Conservation (phyloP, 768 basidiomycete genomes). For the Tulasnella sp. region DNA sequence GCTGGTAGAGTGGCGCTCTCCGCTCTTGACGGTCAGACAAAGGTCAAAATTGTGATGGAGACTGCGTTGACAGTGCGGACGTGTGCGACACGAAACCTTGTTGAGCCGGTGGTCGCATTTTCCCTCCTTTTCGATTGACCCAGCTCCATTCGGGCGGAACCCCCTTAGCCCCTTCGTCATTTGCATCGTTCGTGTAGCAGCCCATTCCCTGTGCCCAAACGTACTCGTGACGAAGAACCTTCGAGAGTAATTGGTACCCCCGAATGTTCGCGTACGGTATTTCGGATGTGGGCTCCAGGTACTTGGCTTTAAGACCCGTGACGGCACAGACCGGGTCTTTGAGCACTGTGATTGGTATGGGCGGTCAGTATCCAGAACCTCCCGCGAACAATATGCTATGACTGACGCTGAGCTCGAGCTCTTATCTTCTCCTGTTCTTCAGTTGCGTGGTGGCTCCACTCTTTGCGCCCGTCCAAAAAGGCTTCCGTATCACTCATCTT, state of each 20-base stretch:
- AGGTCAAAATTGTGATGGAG: not conserved
- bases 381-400: not conserved
- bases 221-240: constrained; percentile 57
- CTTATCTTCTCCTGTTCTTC: constrained; percentile 22
- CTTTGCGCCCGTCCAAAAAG: constrained; percentile 68
- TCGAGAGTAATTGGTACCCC: constrained; percentile 58
- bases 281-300: constrained; percentile 70
- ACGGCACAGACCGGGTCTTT: constrained; percentile 42
- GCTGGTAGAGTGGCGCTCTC: too few species aligned
- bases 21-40: not conserved
- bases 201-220: constrained; percentile 43
- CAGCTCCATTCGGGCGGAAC: constrained; percentile 24
- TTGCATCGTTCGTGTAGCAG: constrained; percentile 29
- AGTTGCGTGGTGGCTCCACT: constrained; percentile 39
- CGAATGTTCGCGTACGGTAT: constrained; percentile 67
- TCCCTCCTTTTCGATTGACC: constrained; percentile 12
- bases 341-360: not conserved
- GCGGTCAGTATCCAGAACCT: not conserved
- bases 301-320: constrained; percentile 68
- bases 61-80: not conserved
- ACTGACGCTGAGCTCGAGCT: not conserved
- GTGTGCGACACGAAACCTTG: not conserved
- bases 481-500: constrained; percentile 5
- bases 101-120: not conserved
- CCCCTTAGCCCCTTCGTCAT: constrained; percentile 26